Conservation (phyloP, 2,329 filamentous ascomycete species). For the Kalaharituber pfeilii region DNA sequence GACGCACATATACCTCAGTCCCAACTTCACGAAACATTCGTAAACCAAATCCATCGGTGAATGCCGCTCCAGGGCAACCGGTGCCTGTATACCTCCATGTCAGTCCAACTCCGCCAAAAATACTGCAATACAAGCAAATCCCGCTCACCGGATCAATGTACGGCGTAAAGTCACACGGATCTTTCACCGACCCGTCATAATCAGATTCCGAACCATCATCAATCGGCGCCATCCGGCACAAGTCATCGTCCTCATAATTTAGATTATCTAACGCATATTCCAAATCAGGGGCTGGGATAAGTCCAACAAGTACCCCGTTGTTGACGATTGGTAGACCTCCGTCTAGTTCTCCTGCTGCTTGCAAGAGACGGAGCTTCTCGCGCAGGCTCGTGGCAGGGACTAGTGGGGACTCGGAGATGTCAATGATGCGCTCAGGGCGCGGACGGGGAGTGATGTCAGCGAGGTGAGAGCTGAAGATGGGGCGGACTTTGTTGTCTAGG, state of each 20-base stretch:
- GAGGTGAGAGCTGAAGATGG: conserved; percentile 73
- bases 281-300: conserved; percentile 86
- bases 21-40: conserved; percentile 89
- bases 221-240: conserved; percentile 59
- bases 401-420: conserved; percentile 67
- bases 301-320: conserved; percentile 60
- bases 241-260: conserved; percentile 49
- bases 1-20: conserved; percentile 82
- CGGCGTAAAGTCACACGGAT: conserved; percentile 70
- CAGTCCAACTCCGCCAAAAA: background rate
- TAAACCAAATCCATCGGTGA: conserved; percentile 91
- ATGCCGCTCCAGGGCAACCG: conserved; percentile 70
- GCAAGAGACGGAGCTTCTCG: conserved; percentile 61
- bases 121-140: background rate
- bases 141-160: conserved; percentile 70
- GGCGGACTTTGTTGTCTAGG: conserved; percentile 89
- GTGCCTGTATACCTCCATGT: conserved; percentile 38
- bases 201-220: conserved; percentile 38
- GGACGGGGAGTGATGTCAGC: conserved; percentile 68
- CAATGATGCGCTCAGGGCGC: conserved; percentile 62
- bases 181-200: conserved; percentile 37
- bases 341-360: conserved; percentile 75
- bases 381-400: conserved; percentile 62
- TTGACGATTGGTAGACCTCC: conserved; percentile 77
- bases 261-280: conserved; percentile 83